Evolutionary conservation across 2,329 filamentous ascomycete species (phyloP), one percentile per base, ranked within the genome.

Genomic region (Trichoderma oligosporum): DNA sequence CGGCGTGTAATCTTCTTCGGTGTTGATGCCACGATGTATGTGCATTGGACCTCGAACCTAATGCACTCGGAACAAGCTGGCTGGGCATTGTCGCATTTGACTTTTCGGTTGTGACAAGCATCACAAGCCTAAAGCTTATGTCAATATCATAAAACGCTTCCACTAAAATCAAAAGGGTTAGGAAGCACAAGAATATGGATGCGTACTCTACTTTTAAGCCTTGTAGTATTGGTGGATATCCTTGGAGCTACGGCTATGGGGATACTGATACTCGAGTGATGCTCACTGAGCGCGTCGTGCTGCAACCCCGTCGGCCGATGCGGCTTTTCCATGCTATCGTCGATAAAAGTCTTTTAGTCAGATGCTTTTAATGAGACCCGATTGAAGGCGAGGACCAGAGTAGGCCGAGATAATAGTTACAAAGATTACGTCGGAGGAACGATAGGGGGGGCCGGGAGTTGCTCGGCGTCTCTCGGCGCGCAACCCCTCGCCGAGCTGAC

Each of bases 391-490:
- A n/a, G 33, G 16, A 20, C 22, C 31, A 49, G 22, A 16, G 3
- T n/a, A 16, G 22, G 11, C 46, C 46, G 46, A 49, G 9, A 38
- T 20, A n/a, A 27, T 11, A 22, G n/a, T 31, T 9, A 16, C 7
- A 8, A n/a, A 16, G 14, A n/a, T 4, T 16, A 4, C 22, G n/a
- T 7, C 7, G 5, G n/a, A n/a, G n/a, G n/a, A n/a, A n/a, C n/a
- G n/a, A n/a, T n/a, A n/a, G n/a, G n/a, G n/a, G n/a, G n/a, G n/a
- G n/a, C n/a, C n/a, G n/a, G n/a, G n/a, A n/a, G 36, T 27, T 25
- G 25, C 16, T 52, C 48, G 48, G 48, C 36, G 35, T 9, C 48
- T 52, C 48, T 52, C 48, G 48, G 48, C 16, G 48, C 48, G 29
- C 48, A 41, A 33, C 12, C 27, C 35, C 25, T 22, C 3, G 12